phyloP scores from a whole-genome alignment of 1,284 basidiomycete species.

The Cerioporus squamosus region DNA sequence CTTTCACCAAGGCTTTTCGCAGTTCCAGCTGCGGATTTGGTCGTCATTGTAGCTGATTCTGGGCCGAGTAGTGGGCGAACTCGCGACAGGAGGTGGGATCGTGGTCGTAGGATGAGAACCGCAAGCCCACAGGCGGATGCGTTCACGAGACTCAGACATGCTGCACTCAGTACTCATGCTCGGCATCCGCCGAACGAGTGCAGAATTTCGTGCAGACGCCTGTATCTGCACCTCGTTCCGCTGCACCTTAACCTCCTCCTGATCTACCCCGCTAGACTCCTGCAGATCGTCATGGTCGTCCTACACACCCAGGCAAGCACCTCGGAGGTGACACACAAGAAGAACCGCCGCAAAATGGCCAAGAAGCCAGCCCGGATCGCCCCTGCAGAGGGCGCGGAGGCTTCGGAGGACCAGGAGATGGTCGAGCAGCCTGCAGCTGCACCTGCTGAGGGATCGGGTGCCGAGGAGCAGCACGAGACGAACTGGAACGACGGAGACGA shows the following conservation, averaged over 20 bases:
- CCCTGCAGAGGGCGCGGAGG: constrained; percentile 23
- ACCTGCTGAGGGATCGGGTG: constrained; percentile 1
- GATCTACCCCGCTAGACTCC: constrained; percentile 6
- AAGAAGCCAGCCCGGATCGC: constrained; percentile 40
- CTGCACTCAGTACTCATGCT: not conserved
- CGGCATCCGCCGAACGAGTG: constrained; percentile 23
- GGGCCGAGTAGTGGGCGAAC: not conserved
- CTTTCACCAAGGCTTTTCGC: constrained; percentile 35
- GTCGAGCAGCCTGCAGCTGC: constrained; percentile 15
- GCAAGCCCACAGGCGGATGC: not conserved
- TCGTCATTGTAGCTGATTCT: constrained; percentile 14
- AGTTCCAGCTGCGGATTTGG: constrained; percentile 16
- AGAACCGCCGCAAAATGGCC: constrained; percentile 58
- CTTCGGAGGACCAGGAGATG: constrained; percentile 45
- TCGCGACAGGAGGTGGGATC: not conserved
- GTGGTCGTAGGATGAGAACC: not conserved
- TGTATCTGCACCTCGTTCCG: constrained; percentile 10
- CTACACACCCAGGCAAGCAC: constrained; percentile 45
- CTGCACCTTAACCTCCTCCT: constrained; percentile 3
- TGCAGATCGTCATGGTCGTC: constrained; percentile 55
- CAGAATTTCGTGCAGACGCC: constrained; percentile 27
- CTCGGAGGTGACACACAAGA: constrained; percentile 43
- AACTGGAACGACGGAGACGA: constrained; percentile 48
- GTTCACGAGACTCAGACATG: not conserved
- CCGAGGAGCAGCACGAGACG: not conserved